Percentiles rank a stretch among this genome's conserved stretches.
These are phyloP conservation scores for Nicotiana sylvestris DNA, from an alignment of 257 asterid genomes.

Conservation along the genomic window DNA sequence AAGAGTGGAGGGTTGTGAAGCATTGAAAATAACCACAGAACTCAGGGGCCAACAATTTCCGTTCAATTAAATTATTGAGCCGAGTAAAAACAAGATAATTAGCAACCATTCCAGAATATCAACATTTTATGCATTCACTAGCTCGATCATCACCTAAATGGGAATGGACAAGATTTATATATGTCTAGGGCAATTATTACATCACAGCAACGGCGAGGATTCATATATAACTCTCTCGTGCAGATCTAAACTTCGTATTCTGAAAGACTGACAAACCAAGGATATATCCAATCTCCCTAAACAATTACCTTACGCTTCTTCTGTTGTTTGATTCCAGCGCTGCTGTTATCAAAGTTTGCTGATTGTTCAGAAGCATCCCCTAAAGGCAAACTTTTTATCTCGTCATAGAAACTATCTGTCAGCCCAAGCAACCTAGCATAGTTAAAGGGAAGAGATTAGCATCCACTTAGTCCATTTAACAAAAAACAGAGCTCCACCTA, in stretches of 20 bases:
- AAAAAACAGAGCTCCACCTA: not conserved
- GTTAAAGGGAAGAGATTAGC: constrained; percentile 16
- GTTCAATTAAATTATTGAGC: not conserved
- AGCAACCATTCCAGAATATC: not conserved
- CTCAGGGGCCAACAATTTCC: not conserved
- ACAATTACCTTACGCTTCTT: constrained; percentile 68
- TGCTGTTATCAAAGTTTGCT: constrained; percentile 25
- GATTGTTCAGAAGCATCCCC: constrained; percentile 40
- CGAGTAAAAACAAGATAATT: not conserved
- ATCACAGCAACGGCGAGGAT: not conserved
- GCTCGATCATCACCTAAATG: not conserved
- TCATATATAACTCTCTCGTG: not conserved
- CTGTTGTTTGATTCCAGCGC: constrained; percentile 36
- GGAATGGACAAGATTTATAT: not conserved
- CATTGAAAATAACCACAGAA: not conserved
- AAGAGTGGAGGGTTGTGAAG: not conserved
- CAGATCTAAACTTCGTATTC: not conserved
- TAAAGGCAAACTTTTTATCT: constrained; percentile 58
- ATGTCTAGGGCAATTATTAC: not conserved
- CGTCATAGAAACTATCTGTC: constrained; percentile 78
- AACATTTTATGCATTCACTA: not conserved
- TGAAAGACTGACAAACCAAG: not conserved
- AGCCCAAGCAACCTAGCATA: constrained; percentile 65
- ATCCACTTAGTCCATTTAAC: not conserved
- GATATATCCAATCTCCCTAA: not conserved